These are phyloP conservation scores for Streptanthus diversifolius DNA, from an alignment of 345 rosid species.

Conservation along the genomic window DNA sequence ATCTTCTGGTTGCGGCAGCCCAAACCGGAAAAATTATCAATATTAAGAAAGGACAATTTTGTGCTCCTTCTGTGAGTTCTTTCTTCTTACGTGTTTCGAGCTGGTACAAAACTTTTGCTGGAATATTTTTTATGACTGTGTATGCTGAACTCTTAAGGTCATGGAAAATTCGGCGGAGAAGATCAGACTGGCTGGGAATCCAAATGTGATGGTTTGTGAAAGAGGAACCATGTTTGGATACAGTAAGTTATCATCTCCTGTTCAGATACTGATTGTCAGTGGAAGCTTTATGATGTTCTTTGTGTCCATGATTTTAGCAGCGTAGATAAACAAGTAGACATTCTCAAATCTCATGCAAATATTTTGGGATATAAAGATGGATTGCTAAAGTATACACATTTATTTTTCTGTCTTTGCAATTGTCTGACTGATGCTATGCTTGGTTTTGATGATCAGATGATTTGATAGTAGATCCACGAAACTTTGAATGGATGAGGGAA, in stretches of 20 bases:
- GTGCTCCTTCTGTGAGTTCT: conserved; percentile 82
- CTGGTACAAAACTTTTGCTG: neutral
- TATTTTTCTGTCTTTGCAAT: neutral
- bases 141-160: conserved; percentile 47
- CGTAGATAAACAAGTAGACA: neutral
- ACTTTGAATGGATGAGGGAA: conserved; percentile 95
- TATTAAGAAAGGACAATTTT: conserved; percentile 94
- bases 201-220: conserved; percentile 94
- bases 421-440: conserved; percentile 19
- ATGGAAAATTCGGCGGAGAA: conserved; percentile 89
- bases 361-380: neutral
- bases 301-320: neutral
- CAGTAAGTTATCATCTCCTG: conserved; percentile 54
- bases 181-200: conserved; percentile 87
- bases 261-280: neutral
- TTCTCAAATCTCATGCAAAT: conserved; percentile 16
- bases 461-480: conserved; percentile 90
- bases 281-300: neutral
- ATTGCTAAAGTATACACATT: neutral
- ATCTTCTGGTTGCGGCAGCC: conserved; percentile 95
- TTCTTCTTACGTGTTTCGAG: conserved; percentile 12
- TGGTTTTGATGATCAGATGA: conserved; percentile 57
- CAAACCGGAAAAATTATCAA: conserved; percentile 89
- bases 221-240: conserved; percentile 99
- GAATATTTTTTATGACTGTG: conserved; percentile 9